Base-by-base conservation (phyloP, 2,329 filamentous ascomycete species). In the Fusarium chlamydosporum region DNA sequence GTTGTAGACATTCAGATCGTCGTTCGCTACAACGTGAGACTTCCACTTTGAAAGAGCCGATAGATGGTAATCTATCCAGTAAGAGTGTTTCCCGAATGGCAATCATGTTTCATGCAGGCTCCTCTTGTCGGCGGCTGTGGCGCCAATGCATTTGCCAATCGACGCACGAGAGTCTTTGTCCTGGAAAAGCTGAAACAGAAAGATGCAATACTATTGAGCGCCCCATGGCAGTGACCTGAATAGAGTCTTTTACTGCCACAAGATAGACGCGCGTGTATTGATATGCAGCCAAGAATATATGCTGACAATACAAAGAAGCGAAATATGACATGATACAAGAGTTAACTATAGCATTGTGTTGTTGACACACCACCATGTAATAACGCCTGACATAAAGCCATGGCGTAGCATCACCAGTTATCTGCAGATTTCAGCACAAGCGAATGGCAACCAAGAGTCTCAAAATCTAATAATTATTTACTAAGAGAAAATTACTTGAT, bases 21-120 rank as follows among this genome's bases (percentile, higher is more conserved):
- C 65, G 18, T 55, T 20, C n/a, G 54, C 40, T 43, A 20, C 40
- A 40, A 55, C 48, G 50, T n/a, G 31, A 43, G 16, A 29, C 16
- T 33, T 26, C 47, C 26, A n/a, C 33, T 23, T 23, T 37, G 34
- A 10, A 15, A 20, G 7, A 20, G 4, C 37, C 33, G 16, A 38
- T 37, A 18, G 27, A 52, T 48, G 38, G 29, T 26, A 23, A 5
- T 23, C 5, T 23, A 37, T 11, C 26, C 15, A 13, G 18, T 11
- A 8, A 10, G 29, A 50, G 16, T 51, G 26, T 58, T 65, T 57
- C 7, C 29, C 29, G 33, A 16, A 12, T 16, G 18, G 29, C 18
- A 13, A 56, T 47, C 26, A 35, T 55, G 45, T 62, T 51, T 60
- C 51, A 65, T 68, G 53, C 65, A 59, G 52, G n/a, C 46, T 54